phyloP scores from a whole-genome alignment of 2,329 filamentous ascomycete genomes.

The Colletotrichum viniferum region DNA sequence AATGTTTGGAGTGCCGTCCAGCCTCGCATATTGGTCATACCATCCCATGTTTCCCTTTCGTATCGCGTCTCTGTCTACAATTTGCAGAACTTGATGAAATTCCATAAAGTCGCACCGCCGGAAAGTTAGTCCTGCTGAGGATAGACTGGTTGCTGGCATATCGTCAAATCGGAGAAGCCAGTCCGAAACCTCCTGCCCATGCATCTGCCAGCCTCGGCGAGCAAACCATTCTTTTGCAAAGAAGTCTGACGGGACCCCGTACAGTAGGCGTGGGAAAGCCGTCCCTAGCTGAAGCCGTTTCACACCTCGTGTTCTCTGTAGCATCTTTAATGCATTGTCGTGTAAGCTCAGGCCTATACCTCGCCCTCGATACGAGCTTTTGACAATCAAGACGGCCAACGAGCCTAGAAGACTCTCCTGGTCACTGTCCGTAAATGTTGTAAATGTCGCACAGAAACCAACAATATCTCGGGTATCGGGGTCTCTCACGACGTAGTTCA shows the following conservation, averaged over 20 bases:
- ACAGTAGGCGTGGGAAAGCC: slow-evolving; percentile 62
- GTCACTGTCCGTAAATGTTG: slow-evolving; percentile 58
- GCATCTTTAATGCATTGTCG: slow-evolving; percentile 51
- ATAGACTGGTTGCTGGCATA: slow-evolving; percentile 46
- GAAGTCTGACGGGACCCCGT: slow-evolving; percentile 53
- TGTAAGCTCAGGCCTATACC: slow-evolving; percentile 61
- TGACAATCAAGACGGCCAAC: slow-evolving; percentile 58
- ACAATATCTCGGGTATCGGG: slow-evolving; percentile 46
- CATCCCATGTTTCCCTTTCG: slow-evolving; percentile 57
- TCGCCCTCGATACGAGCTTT: slow-evolving; percentile 46
- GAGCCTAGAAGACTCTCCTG: slow-evolving; percentile 60
- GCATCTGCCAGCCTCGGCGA: slow-evolving; percentile 56
- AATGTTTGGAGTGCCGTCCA: slow-evolving; percentile 51
- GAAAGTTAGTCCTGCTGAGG: slow-evolving; percentile 46
- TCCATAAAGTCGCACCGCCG: slow-evolving; percentile 50
- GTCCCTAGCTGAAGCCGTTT: slow-evolving; percentile 60
- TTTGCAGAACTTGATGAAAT: slow-evolving; percentile 49
- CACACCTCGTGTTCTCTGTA: slow-evolving; percentile 56
- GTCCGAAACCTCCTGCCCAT: slow-evolving; percentile 49
- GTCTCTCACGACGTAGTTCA: slow-evolving; percentile 61
- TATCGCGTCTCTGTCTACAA: slow-evolving; percentile 53
- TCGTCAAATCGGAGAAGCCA: slow-evolving; percentile 58
- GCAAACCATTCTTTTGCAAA: slow-evolving; percentile 56
- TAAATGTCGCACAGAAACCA: slow-evolving; percentile 66
- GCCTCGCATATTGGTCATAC: slow-evolving; percentile 62